Evolutionary conservation across 768 basidiomycete species (phyloP), one percentile per base, ranked within the genome.

Genomic region (Phylloporus sp.): DNA sequence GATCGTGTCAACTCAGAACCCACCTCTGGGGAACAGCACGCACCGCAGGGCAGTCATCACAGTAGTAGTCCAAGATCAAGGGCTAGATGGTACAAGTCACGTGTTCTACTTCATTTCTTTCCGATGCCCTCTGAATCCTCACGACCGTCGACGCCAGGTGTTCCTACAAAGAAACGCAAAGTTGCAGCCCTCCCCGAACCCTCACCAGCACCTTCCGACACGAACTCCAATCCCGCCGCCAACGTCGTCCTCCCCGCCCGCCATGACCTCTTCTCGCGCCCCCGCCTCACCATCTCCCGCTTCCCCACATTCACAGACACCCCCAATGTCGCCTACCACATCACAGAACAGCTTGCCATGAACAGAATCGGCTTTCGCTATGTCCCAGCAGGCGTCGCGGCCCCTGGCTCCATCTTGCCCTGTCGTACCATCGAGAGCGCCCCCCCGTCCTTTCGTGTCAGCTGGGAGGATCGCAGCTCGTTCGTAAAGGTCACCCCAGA

Each of bases 391-490:
- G 89, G 90, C 43, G 82, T 90, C 57, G 78, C 80, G 22, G 79
- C 78, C 0, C 75, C 74, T 9, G 83, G 82, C 15, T 76, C 76
- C 50, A 70, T 74, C 9, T 64, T 80, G 12, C 77, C 86, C 13
- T 92, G 87, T 62, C 81, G 89, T 13, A 87, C 87, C 3, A 91
- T 93, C 61, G 90, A 93, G 71, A 85, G 81, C 61, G 77, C 78
- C 15, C 93, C 93, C 0, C 76, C 79, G 2, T 68, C 71, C 5
- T 86, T 77, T 65, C 79, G 91, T 44, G 80, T 92, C 53, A 85
- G 86, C 63, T 95, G 93, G 93, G 92, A 95, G 67, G 93, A 97
- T 68, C 82, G 94, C 22, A 90, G 85, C 59, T 75, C 86, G 0
- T 91, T 88, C 62, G 74, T 94, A 47, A 82, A 82, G 47, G 83